phyloP scores from a whole-genome alignment of 2,329 filamentous ascomycete genomes.

The Sclerotinia spermophila region DNA sequence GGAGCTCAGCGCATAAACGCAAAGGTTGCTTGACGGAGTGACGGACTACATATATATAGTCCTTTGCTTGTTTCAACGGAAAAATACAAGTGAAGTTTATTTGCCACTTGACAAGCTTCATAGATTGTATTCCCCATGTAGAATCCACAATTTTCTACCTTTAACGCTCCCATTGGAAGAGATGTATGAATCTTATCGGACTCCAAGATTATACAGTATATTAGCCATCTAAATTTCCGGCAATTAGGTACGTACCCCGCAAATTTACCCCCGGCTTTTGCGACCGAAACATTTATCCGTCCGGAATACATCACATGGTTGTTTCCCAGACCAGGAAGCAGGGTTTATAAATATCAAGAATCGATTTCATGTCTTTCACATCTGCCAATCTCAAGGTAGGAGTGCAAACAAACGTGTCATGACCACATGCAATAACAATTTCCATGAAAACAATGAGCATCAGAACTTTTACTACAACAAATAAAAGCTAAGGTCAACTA shows the following conservation, averaged over 20 bases:
- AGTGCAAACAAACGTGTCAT: too few species aligned
- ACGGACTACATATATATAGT: neutral
- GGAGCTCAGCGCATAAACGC: neutral
- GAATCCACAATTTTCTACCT: neutral
- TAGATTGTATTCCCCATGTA: neutral
- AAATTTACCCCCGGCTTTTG: neutral
- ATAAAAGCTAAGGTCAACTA: too few species aligned
- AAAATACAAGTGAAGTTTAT: neutral
- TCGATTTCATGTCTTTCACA: too few species aligned
- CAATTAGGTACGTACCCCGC: conserved; percentile 2
- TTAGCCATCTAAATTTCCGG: neutral
- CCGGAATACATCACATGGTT: neutral
- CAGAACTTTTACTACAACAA: too few species aligned
- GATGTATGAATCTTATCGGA: neutral
- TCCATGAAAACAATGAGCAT: too few species aligned
- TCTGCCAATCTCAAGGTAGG: too few species aligned
- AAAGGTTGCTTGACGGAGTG: too few species aligned
- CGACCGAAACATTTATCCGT: conserved; percentile 1
- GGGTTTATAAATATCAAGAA: too few species aligned
- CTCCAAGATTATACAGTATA: neutral
- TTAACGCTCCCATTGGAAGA: neutral
- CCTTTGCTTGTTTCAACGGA: neutral
- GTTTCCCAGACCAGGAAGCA: neutral
- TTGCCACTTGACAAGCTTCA: conserved; percentile 1
- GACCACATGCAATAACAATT: too few species aligned